Percentiles rank a stretch among this genome's conserved stretches.
These are phyloP conservation scores for Leptoxyphium fumago DNA, from an alignment of 2,329 filamentous ascomycete genomes.

Conservation along the genomic window DNA sequence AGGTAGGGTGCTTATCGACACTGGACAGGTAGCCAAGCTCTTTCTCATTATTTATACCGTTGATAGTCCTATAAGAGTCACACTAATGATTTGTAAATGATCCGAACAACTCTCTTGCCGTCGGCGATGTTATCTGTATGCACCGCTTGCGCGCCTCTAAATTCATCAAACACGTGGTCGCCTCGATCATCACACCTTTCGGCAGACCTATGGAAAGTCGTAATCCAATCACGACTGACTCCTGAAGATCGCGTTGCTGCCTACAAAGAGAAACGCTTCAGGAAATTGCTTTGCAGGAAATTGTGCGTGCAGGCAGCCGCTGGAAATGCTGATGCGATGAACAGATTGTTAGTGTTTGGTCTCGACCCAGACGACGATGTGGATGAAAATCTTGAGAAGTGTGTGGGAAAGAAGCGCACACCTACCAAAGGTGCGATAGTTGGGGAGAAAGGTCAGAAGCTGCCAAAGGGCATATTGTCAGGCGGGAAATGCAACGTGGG, in stretches of 20 bases:
- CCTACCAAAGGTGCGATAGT: constrained; percentile 11
- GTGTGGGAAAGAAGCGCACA: constrained; percentile 10
- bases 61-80: no score
- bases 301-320: constrained; percentile 15
- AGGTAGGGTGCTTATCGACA: no score
- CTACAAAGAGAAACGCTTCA: constrained; percentile 39
- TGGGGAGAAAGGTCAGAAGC: constrained; percentile 19
- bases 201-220: constrained; percentile 49
- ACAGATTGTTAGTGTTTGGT: constrained; percentile 12
- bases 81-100: constrained; percentile 79
- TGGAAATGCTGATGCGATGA: constrained; percentile 15
- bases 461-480: constrained; percentile 17
- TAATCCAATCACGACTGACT: constrained; percentile 50
- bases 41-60: no score
- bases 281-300: constrained; percentile 36
- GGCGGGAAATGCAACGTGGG: constrained; percentile 17
- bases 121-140: constrained; percentile 63
- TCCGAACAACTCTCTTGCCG: constrained; percentile 55
- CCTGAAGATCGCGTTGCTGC: constrained; percentile 45
- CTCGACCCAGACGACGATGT: constrained; percentile 15
- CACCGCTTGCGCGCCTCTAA: constrained; percentile 53
- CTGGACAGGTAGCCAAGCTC: no score
- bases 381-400: constrained; percentile 14
- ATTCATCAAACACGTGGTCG: constrained; percentile 56
- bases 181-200: constrained; percentile 57